Evolutionary conservation across 2,329 filamentous ascomycete genomes (phyloP), one percentile per base, ranked within the genome.

Genomic region (Bipolaris oryzae): DNA sequence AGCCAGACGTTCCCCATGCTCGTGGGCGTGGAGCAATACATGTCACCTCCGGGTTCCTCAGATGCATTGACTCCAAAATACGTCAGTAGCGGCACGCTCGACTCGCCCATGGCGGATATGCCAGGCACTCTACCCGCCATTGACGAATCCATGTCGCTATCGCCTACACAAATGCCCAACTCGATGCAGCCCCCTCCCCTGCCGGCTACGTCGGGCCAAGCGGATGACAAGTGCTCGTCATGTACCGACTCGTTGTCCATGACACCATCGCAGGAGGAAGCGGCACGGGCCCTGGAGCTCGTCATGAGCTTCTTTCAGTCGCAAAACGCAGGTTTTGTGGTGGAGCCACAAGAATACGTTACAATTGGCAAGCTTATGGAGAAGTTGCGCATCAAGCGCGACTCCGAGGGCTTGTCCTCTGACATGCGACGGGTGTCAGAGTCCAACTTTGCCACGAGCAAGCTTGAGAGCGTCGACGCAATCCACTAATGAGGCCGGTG

Each of bases 1-100:
- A 95, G 91, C 74, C 92, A 96, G 75, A 96, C 92, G 0, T 92
- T 96, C 61, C 91, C 92, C 1, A 87, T 88, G 42, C 79, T 91
- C 9, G 57, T 71, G 39, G 87, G 86, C 44, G 80, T 89, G 42
- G 88, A 87, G 63, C 80, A 84, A 28, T 83, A 84, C 66, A 80
- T 84, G 60, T 80, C 81, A 34, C 79, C 81, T 23, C 69, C 79
- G 33, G 76, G 81, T 44, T 78, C 79, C 1, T 79, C 81, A n/a
- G 85, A 87, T 43, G 78, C 81, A 15, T 69, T 82, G 20, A 83
- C 81, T n/a, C 80, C 84, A 18, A 86, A 86, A 70, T 81, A 81
- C 60, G 68, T 78, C 5, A 73, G 76, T 31, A 77, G 78, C 28
- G 76, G 80, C 20, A 76, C 79, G 16, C 74, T 84, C 20, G 81